A percentile compares a stretch with the other conserved stretches of the same genome.
Evolutionary conservation across 345 rosid genomes (phyloP).

Genomic region (Brassica juncea): DNA sequence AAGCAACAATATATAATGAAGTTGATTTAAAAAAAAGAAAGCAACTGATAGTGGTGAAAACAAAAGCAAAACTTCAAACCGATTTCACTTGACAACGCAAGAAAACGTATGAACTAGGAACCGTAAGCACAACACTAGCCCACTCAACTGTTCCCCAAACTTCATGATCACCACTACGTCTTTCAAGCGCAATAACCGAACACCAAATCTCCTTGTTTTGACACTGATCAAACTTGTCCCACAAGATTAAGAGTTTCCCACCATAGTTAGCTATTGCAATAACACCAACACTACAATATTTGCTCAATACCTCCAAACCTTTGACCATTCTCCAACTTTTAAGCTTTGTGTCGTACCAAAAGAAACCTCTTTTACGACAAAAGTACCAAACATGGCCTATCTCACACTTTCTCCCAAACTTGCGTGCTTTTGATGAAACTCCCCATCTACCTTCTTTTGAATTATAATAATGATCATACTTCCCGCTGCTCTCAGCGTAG

Average conservation of each 20-base stretch:
- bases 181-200: not conserved
- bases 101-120: not conserved
- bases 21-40: too few relatives aligned
- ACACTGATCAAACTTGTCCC: not conserved
- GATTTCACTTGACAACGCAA: not conserved
- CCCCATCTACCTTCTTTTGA: not conserved
- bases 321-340: not conserved
- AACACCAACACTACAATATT: not conserved
- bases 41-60: too few relatives aligned
- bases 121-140: not conserved
- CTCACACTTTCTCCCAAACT: not conserved
- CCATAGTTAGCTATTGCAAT: not conserved
- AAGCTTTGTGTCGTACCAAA: not conserved
- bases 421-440: not conserved
- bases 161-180: not conserved
- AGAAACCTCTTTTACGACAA: not conserved
- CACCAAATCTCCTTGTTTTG: not conserved
- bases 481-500: not conserved
- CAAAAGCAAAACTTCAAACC: too few relatives aligned
- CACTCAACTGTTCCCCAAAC: not conserved
- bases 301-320: not conserved
- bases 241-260: not conserved
- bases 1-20: too few relatives aligned
- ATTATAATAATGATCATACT: not conserved
- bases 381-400: not conserved